Percentiles rank a stretch among this genome's conserved stretches.
phyloP scores from a whole-genome alignment of 495 filamentous ascomycete genomes.

The Durotheca rogersii region DNA sequence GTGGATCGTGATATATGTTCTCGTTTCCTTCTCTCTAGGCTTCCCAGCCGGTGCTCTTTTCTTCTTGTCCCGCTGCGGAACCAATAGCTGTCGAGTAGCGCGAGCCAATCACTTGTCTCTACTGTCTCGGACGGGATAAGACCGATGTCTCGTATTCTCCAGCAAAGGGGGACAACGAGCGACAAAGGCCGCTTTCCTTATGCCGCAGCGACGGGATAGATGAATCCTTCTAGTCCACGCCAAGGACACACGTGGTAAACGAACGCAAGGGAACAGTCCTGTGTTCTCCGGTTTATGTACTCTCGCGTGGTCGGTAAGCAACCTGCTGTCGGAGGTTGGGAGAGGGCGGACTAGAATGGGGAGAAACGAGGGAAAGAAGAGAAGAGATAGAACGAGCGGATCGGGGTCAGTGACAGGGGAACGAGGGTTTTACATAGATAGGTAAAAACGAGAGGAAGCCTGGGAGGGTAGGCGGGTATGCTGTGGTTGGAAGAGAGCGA shows the following conservation, averaged over 20 bases:
- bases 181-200: too few relatives aligned
- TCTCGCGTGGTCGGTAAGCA: constrained; percentile 15
- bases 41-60: too few relatives aligned
- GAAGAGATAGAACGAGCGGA: constrained; percentile 13
- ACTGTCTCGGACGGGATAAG: constrained; percentile 8
- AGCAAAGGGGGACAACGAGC: constrained; percentile 1
- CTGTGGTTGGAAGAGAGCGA: too few relatives aligned
- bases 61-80: constrained; percentile 1
- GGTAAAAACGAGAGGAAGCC: constrained; percentile 7
- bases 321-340: constrained; percentile 20
- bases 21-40: too few relatives aligned
- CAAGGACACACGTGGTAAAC: constrained; percentile 12
- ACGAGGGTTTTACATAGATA: constrained; percentile 20
- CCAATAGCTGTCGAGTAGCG: constrained; percentile 1
- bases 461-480: neutral
- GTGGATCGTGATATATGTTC: too few relatives aligned
- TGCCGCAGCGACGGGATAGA: too few relatives aligned
- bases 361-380: constrained; percentile 10
- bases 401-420: constrained; percentile 37
- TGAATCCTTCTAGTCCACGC: constrained; percentile 5
- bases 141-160: constrained; percentile 1
- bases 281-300: constrained; percentile 27
- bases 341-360: constrained; percentile 11
- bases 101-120: constrained; percentile 1
- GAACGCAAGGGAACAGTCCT: constrained; percentile 31